A percentile compares a stretch with the other conserved stretches of the same genome.
Evolutionary conservation across 495 filamentous ascomycete species (phyloP).

Genomic region (Talaromyces trachyspermus): DNA sequence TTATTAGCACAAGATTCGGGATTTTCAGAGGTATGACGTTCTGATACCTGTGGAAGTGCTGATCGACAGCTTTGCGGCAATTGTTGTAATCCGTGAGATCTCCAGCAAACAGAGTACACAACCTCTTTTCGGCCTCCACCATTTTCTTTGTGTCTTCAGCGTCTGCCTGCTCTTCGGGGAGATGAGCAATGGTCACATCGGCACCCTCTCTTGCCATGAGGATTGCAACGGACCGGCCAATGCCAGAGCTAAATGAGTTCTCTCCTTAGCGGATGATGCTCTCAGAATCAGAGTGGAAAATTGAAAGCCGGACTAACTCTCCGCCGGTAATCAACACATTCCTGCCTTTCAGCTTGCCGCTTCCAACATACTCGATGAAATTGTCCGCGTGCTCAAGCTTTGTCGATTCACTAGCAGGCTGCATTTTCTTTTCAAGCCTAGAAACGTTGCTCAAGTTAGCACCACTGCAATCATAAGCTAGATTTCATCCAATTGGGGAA

Average conservation of each 20-base stretch:
- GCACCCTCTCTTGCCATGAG: slow-evolving; percentile 51
- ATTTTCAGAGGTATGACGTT: neutral
- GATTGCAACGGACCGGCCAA: slow-evolving; percentile 47
- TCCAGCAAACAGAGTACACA: slow-evolving; percentile 40
- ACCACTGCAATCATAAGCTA: too few relatives aligned
- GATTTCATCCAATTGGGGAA: neutral
- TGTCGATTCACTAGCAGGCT: slow-evolving; percentile 17
- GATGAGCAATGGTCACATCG: slow-evolving; percentile 48
- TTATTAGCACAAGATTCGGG: neutral
- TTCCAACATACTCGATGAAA: slow-evolving; percentile 38
- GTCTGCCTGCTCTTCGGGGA: slow-evolving; percentile 46
- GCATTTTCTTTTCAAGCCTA: slow-evolving; percentile 20
- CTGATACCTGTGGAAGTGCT: slow-evolving; percentile 39
- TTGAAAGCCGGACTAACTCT: slow-evolving; percentile 27
- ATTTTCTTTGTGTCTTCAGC: slow-evolving; percentile 43
- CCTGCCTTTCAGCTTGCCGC: slow-evolving; percentile 42
- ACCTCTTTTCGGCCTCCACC: slow-evolving; percentile 36
- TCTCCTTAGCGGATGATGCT: neutral
- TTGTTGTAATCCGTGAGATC: slow-evolving; percentile 40
- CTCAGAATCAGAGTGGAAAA: neutral
- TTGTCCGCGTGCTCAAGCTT: slow-evolving; percentile 14
- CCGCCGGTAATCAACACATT: slow-evolving; percentile 51
- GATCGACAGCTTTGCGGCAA: slow-evolving; percentile 41
- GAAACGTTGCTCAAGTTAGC: neutral
- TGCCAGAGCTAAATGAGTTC: slow-evolving; percentile 34